Percentiles rank a stretch among this genome's conserved stretches.
Conservation (phyloP, 306 rosid species). For the Sindora glabra region DNA sequence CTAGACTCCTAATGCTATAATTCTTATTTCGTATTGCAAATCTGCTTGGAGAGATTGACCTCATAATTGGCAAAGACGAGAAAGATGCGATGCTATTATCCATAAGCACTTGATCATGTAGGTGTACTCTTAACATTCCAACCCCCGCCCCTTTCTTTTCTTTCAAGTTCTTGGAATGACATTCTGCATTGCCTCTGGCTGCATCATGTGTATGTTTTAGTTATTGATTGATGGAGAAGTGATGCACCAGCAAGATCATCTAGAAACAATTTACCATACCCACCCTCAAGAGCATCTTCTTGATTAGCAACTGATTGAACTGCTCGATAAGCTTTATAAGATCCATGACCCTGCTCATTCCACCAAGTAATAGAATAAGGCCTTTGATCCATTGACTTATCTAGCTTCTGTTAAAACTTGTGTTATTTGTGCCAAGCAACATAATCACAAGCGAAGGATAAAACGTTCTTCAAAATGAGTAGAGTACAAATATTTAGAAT, state of each 20-base stretch:
- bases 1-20: conserved; percentile 3
- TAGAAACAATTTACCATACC: conserved; percentile 11
- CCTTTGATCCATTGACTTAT: conserved; percentile 37
- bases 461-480: conserved; percentile 7
- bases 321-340: conserved; percentile 41
- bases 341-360: conserved; percentile 39
- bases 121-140: conserved; percentile 33
- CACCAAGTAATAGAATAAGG: conserved; percentile 30
- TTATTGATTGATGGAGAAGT: conserved; percentile 22
- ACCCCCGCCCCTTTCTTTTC: conserved; percentile 49
- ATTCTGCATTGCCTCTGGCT: conserved; percentile 25
- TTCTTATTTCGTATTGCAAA: conserved; percentile 19
- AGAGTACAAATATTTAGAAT: neutral
- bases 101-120: conserved; percentile 29
- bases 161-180: conserved; percentile 23
- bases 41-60: conserved; percentile 59
- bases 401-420: conserved; percentile 43
- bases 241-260: conserved; percentile 33
- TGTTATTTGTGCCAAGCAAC: neutral
- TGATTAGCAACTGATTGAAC: conserved; percentile 27
- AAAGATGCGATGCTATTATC: conserved; percentile 45
- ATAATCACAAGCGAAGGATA: conserved; percentile 9
- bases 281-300: conserved; percentile 13
- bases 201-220: conserved; percentile 26
- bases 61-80: conserved; percentile 51